Percentiles rank a stretch among this genome's conserved stretches.
Conservation (phyloP, 2,329 filamentous ascomycete species). For the Fusarium liriodendri region DNA sequence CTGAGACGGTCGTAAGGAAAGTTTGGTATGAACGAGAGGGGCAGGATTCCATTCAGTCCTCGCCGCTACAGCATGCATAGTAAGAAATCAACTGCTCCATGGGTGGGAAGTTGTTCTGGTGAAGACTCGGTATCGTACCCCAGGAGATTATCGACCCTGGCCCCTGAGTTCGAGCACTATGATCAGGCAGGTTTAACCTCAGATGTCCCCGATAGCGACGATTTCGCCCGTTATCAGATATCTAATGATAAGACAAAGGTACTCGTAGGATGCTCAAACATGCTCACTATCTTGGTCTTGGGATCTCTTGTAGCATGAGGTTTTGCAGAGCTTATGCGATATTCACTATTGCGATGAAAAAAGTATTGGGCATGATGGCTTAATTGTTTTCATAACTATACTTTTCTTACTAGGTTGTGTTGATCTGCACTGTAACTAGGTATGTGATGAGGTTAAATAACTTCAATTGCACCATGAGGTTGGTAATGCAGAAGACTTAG, state of each 20-base stretch:
- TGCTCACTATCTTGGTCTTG: not conserved
- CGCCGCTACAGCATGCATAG: not conserved
- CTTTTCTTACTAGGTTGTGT: too few relatives aligned
- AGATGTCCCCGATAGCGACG: not conserved
- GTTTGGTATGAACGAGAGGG: not conserved
- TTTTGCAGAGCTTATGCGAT: too few relatives aligned
- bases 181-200: not conserved
- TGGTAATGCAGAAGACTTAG: not conserved
- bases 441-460: too few relatives aligned
- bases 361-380: too few relatives aligned
- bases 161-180: not conserved
- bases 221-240: not conserved
- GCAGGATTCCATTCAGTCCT: not conserved
- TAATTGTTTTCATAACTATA: too few relatives aligned
- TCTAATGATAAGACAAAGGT: not conserved
- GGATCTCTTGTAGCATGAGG: not conserved
- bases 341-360: too few relatives aligned
- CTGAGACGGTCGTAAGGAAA: not conserved
- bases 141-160: not conserved
- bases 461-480: not conserved
- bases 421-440: too few relatives aligned
- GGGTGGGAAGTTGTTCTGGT: not conserved
- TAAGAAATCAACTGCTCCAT: not conserved
- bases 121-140: not conserved
- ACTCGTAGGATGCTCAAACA: not conserved